Base-by-base conservation (phyloP, 1,284 basidiomycete genomes). In the Apiotrichum gamsii region DNA sequence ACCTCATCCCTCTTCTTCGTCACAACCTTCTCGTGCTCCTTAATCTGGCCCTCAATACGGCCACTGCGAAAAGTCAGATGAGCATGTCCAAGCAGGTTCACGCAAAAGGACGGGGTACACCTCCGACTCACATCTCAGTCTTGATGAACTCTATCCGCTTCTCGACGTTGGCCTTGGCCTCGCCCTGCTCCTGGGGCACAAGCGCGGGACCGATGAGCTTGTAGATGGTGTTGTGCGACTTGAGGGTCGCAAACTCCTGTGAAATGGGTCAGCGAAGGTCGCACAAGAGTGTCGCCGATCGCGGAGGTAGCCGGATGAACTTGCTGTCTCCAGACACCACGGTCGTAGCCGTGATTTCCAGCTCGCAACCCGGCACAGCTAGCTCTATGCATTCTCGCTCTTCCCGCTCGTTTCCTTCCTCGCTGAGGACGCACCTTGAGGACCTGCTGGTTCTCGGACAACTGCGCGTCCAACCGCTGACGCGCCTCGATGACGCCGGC, bases 151-250 rank as follows among this genome's bases (percentile, higher is more conserved):
- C 88, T 32, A 98, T 74, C 6, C 94, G 82, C 49, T 89, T 96
- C 55, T 90, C 82, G 25, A 98, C 89, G 64, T 94, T 96, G 48
- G 74, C 76, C 65, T 86, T 87, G 10, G 94, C 94, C 60, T 97
- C 95, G 5, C 72, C 71, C 60, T 84, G 83, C 56, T 96, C 93
- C 72, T 97, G 94, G 60, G 85, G 82, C 8, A 97, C 82, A 19
- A 98, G 79, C 2, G 91, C 85, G 1, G 90, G 89, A 0, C 94
- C 95, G 37, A 95, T 80, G 38, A 90, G 81, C 74, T 98, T 98
- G 77, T 85, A 98, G 8, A 98, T 80, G 8, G 78, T 80, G 63
- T 93, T 95, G 56, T 83, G 80, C 1, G 82, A 73, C 39, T 83
- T 85, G 47, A 96, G 73, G 21, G 76, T 74, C n/a, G 75, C 73